phyloP scores from a whole-genome alignment of 805 yeast species.

The Zygosaccharomyces lentus region DNA sequence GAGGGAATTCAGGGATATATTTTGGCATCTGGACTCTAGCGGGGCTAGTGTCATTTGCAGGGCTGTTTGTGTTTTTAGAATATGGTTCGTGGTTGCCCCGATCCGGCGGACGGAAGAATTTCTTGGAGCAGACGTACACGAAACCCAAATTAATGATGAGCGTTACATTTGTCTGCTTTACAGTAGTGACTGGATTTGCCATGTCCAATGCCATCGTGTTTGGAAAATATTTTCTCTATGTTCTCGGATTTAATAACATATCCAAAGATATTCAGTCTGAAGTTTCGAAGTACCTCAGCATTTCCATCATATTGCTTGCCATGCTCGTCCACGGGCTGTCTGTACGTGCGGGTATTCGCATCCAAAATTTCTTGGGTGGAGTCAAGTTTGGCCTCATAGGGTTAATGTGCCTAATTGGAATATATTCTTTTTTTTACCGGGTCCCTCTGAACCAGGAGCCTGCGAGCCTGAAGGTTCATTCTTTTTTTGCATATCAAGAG shows the following conservation, averaged over 20 bases:
- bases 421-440: conserved; percentile 49
- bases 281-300: conserved; percentile 41
- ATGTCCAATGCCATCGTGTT: conserved; percentile 55
- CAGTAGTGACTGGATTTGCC: conserved; percentile 52
- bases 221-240: conserved; percentile 53
- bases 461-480: neutral
- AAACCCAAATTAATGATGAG: conserved; percentile 54
- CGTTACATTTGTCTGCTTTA: conserved; percentile 46
- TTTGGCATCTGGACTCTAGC: conserved; percentile 61
- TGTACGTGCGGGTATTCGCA: conserved; percentile 51
- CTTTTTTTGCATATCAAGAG: conserved; percentile 28
- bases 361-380: conserved; percentile 61
- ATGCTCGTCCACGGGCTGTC: conserved; percentile 53
- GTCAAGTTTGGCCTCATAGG: conserved; percentile 53
- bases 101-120: conserved; percentile 73
- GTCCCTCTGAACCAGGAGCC: conserved; percentile 19
- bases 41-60: conserved; percentile 59
- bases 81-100: conserved; percentile 67
- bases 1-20: conserved; percentile 60
- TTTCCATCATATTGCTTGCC: conserved; percentile 36
- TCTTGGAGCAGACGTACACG: conserved; percentile 61
- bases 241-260: conserved; percentile 40
- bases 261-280: conserved; percentile 37
- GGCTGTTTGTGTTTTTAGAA: conserved; percentile 62
- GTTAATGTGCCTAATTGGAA: conserved; percentile 53